These are phyloP conservation scores for Fusarium sp. DNA, from an alignment of 2,329 filamentous ascomycete genomes.

Conservation along the genomic window DNA sequence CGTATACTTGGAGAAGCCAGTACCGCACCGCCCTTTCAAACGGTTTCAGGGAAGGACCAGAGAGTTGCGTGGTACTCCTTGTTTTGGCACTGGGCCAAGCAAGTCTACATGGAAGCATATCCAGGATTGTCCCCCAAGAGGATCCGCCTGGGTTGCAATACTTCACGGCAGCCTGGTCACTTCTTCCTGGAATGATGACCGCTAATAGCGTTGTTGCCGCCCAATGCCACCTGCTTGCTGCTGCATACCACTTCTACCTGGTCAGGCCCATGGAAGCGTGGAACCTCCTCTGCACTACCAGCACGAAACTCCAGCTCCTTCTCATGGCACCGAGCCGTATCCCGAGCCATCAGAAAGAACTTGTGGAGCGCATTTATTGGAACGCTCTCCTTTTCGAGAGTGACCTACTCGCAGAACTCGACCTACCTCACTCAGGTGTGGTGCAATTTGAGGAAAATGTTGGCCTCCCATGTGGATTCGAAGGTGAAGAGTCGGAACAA, in stretches of 20 bases:
- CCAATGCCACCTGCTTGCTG: conserved; percentile 81
- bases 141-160: conserved; percentile 79
- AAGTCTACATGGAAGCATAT: conserved; percentile 77
- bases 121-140: conserved; percentile 70
- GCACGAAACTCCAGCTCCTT: conserved; percentile 80
- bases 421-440: conserved; percentile 82
- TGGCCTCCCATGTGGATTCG: conserved; percentile 78
- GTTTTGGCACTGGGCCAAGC: conserved; percentile 81
- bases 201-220: conserved; percentile 78
- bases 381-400: conserved; percentile 82
- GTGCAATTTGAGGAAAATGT: conserved; percentile 83
- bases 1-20: conserved; percentile 78
- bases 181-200: conserved; percentile 80
- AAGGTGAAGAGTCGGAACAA: conserved; percentile 69
- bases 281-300: conserved; percentile 79
- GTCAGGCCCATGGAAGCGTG: conserved; percentile 84
- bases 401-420: conserved; percentile 79
- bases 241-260: conserved; percentile 83
- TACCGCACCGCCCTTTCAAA: conserved; percentile 78
- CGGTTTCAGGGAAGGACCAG: conserved; percentile 78
- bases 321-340: conserved; percentile 76
- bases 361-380: conserved; percentile 83
- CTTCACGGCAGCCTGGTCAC: conserved; percentile 80
- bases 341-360: conserved; percentile 72
- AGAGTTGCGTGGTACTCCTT: conserved; percentile 82